phyloP scores from a whole-genome alignment of 2,329 filamentous ascomycete species.

The Microcera coccophila region DNA sequence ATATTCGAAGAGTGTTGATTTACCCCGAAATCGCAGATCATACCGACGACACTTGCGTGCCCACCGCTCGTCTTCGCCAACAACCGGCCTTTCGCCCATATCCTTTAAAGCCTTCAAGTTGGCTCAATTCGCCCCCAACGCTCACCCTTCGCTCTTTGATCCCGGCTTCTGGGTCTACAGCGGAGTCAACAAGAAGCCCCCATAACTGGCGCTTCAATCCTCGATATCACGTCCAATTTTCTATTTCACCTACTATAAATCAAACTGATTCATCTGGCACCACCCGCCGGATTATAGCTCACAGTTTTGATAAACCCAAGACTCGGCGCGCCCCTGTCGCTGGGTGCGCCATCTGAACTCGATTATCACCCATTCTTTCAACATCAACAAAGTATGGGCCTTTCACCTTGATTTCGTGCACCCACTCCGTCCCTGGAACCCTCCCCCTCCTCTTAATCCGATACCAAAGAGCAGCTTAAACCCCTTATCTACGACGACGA shows the following conservation, averaged over 20 bases:
- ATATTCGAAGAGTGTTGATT: too few relatives aligned
- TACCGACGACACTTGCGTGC: too few relatives aligned
- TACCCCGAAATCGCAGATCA: too few relatives aligned
- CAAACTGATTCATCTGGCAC: conserved; percentile 18
- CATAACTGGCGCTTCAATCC: conserved; percentile 63
- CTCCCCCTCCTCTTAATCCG: conserved; percentile 6
- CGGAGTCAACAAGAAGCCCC: conserved; percentile 95
- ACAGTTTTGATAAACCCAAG: conserved; percentile 28
- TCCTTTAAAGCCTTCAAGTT: conserved; percentile 72
- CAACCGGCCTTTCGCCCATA: conserved; percentile 21
- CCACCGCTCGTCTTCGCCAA: conserved; percentile 9
- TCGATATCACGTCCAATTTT: conserved; percentile 7
- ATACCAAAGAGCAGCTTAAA: neutral
- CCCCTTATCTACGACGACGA: neutral
- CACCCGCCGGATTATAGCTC: conserved; percentile 19
- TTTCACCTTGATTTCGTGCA: conserved; percentile 28
- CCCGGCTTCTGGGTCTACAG: conserved; percentile 90
- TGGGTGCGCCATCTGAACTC: conserved; percentile 29
- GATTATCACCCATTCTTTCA: conserved; percentile 14
- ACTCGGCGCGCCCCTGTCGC: conserved; percentile 38
- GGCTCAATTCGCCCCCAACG: conserved; percentile 74
- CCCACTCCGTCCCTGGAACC: conserved; percentile 14
- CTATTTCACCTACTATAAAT: conserved; percentile 7
- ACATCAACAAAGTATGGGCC: conserved; percentile 28
- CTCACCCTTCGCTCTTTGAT: conserved; percentile 84